Conservation (phyloP, 2,329 filamentous ascomycete species). For the Sclerotinia sclerotiorum region DNA sequence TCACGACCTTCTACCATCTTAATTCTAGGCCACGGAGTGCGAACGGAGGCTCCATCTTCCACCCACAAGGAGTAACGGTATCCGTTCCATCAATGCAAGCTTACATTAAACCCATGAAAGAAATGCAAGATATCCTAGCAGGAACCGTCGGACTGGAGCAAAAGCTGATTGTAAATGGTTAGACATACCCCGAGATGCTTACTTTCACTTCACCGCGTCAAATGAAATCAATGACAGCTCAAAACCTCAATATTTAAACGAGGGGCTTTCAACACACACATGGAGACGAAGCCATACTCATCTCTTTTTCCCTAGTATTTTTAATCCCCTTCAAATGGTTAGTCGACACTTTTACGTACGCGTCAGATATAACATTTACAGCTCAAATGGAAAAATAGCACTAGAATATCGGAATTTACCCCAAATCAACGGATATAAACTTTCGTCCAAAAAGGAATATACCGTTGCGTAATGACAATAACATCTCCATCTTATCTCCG, state of each 20-base stretch:
- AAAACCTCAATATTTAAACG: not conserved
- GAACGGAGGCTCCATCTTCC: slow-evolving; percentile 5
- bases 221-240: not conserved
- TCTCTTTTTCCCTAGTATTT: not conserved
- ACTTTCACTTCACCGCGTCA: slow-evolving; percentile 6
- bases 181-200: not conserved
- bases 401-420: too few species aligned
- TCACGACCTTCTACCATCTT: not conserved
- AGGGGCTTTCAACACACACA: too few species aligned
- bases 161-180: not conserved
- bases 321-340: not conserved
- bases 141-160: not conserved
- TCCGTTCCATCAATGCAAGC: not conserved
- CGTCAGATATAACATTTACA: not conserved
- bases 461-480: not conserved
- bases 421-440: not conserved
- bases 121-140: slow-evolving; percentile 6
- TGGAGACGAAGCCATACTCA: not conserved
- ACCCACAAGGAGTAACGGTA: not conserved
- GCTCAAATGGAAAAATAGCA: not conserved
- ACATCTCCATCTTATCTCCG: not conserved
- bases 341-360: not conserved
- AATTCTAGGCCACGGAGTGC: not conserved
- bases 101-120: not conserved
- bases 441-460: not conserved